Evolutionary conservation across 768 basidiomycete species (phyloP).

Genomic region (Termitomyces sp.): DNA sequence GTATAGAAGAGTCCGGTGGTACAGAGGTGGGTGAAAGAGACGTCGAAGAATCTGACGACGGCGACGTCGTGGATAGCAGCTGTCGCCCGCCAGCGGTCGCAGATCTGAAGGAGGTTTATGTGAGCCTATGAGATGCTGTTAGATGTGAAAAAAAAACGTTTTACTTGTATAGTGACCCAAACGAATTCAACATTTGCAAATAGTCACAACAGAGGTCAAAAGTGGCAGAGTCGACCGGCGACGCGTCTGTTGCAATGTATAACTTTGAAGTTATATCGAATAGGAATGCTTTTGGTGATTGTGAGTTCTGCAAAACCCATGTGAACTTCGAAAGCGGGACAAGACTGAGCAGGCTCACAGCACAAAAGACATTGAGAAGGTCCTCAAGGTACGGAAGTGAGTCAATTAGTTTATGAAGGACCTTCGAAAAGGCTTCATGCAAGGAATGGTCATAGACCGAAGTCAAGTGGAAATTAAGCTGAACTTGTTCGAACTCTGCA

Average conservation of each 20-base stretch:
- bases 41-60: slow-evolving; percentile 21
- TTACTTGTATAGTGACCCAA: slow-evolving; percentile 83
- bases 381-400: slow-evolving; percentile 84
- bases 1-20: slow-evolving; percentile 12
- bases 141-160: slow-evolving; percentile 7
- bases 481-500: slow-evolving; percentile 71
- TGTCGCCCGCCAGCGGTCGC: slow-evolving; percentile 23
- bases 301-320: slow-evolving; percentile 60
- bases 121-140: background rate
- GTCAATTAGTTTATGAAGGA: slow-evolving; percentile 82
- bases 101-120: slow-evolving; percentile 20
- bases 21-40: slow-evolving; percentile 13
- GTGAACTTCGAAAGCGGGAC: background rate
- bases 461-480: slow-evolving; percentile 85
- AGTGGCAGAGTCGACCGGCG: slow-evolving; percentile 84
- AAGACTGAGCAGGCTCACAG: slow-evolving; percentile 39
- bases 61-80: slow-evolving; percentile 18
- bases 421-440: slow-evolving; percentile 87
- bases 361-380: slow-evolving; percentile 79
- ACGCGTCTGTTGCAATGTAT: slow-evolving; percentile 91
- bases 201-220: slow-evolving; percentile 91
- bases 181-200: slow-evolving; percentile 79
- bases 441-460: slow-evolving; percentile 91
- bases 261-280: slow-evolving; percentile 83
- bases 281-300: slow-evolving; percentile 89